Conservation (phyloP, 179 eudicot genomes). For the Carnegiea gigantea region DNA sequence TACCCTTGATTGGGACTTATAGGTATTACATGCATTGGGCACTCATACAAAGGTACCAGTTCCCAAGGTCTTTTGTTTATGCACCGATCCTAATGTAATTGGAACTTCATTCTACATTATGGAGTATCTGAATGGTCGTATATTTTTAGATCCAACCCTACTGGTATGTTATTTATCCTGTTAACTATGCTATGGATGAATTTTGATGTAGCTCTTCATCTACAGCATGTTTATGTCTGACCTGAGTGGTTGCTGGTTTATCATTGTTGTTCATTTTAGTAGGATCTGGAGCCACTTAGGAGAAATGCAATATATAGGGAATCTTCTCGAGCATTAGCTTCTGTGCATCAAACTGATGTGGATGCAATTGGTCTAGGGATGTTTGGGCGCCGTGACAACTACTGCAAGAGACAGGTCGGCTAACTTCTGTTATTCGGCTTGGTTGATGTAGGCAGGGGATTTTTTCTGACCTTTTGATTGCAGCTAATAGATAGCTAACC, state of each 20-base stretch:
- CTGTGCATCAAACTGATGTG: slow-evolving; percentile 75
- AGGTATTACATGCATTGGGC: slow-evolving; percentile 88
- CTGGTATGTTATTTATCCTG: slow-evolving; percentile 42
- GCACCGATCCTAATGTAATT: slow-evolving; percentile 78
- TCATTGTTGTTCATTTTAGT: slow-evolving; percentile 19
- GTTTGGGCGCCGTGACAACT: slow-evolving; percentile 74
- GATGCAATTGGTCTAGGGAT: slow-evolving; percentile 72
- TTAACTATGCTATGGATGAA: neutral
- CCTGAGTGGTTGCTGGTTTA: slow-evolving; percentile 10
- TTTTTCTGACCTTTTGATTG: neutral
- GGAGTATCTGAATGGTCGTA: slow-evolving; percentile 95
- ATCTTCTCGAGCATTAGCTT: slow-evolving; percentile 73
- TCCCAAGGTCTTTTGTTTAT: slow-evolving; percentile 86
- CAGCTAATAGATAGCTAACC: neutral
- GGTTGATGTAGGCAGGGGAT: neutral
- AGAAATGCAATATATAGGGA: slow-evolving; percentile 62
- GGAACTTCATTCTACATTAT: slow-evolving; percentile 96
- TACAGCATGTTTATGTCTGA: neutral
- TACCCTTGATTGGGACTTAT: slow-evolving; percentile 6
- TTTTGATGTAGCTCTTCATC: neutral
- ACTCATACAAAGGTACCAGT: slow-evolving; percentile 79
- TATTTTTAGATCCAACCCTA: slow-evolving; percentile 69
- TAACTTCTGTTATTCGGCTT: neutral
- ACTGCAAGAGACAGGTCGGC: slow-evolving; percentile 88
- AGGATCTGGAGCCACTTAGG: slow-evolving; percentile 66